Conservation (phyloP, 78 protist species). For the Planoprotostelium fungivorum region DNA sequence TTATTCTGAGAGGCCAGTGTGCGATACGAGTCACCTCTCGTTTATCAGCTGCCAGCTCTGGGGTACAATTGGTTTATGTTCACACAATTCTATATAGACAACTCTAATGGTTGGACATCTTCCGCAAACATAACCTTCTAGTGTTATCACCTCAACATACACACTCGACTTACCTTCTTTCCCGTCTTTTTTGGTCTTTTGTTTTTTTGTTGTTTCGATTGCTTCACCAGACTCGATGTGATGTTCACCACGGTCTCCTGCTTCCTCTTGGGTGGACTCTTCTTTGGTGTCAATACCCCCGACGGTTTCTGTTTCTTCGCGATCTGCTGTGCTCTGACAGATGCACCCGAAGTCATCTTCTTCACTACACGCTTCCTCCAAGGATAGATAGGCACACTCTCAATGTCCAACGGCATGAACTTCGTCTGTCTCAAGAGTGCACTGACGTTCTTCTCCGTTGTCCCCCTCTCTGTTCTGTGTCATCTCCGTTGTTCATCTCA, state of each 20-base stretch:
- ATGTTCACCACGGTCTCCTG: background rate
- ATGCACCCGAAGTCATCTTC: background rate
- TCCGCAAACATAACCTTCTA: no score
- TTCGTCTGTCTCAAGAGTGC: background rate
- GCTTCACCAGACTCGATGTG: background rate
- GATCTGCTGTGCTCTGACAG: background rate
- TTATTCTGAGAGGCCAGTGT: no score
- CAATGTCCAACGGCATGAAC: background rate
- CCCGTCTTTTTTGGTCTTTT: background rate
- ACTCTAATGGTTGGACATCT: no score
- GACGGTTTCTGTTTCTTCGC: background rate
- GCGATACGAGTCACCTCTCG: no score
- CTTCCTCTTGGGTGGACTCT: background rate
- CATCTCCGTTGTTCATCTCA: background rate
- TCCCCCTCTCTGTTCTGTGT: background rate
- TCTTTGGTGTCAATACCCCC: no score
- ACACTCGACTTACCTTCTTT: background rate
- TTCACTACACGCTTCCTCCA: background rate
- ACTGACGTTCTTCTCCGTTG: background rate
- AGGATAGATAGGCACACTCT: background rate
- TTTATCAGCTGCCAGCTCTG: no score
- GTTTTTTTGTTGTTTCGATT: background rate
- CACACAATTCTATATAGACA: no score
- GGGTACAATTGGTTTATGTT: no score
- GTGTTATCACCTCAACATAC: no score